A percentile compares a stretch with the other conserved stretches of the same genome.
Conservation (phyloP, 441 rosid genomes). For the Melastoma candidum region DNA sequence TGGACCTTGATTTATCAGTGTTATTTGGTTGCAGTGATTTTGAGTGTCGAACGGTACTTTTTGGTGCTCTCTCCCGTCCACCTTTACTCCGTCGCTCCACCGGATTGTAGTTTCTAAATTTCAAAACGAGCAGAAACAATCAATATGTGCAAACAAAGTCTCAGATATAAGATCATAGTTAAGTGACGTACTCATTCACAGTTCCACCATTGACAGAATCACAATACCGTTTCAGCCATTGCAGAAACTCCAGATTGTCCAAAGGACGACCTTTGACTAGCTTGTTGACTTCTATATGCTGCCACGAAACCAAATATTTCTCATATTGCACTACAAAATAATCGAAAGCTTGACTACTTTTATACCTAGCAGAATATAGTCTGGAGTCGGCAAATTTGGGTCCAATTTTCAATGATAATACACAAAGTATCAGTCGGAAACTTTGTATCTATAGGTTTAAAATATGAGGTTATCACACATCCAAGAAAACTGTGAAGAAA, state of each 20-base stretch:
- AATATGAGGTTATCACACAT: too few relatives aligned
- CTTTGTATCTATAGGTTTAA: too few relatives aligned
- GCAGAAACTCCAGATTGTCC: constrained; percentile 97
- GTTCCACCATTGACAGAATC: constrained; percentile 97
- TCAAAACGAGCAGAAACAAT: background rate
- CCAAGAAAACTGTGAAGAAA: background rate
- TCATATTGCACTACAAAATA: background rate
- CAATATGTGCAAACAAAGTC: too few relatives aligned
- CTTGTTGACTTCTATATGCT: constrained; percentile 91
- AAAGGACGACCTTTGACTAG: constrained; percentile 90
- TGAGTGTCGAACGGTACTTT: constrained; percentile 50
- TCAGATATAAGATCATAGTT: background rate
- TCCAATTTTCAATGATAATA: too few relatives aligned
- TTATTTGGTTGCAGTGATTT: constrained; percentile 78
- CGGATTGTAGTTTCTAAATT: constrained; percentile 79
- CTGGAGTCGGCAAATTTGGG: too few relatives aligned
- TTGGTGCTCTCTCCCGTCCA: constrained; percentile 56
- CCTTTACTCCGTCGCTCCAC: constrained; percentile 77
- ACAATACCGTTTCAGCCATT: constrained; percentile 94
- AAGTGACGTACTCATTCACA: constrained; percentile 67
- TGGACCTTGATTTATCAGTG: constrained; percentile 32
- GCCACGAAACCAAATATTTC: constrained; percentile 14
- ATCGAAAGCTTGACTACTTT: background rate
- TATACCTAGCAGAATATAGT: background rate
- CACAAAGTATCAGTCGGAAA: too few relatives aligned